These are phyloP conservation scores for Ophiostoma sp. DNA, from an alignment of 2,329 filamentous ascomycete genomes.

Conservation along the genomic window DNA sequence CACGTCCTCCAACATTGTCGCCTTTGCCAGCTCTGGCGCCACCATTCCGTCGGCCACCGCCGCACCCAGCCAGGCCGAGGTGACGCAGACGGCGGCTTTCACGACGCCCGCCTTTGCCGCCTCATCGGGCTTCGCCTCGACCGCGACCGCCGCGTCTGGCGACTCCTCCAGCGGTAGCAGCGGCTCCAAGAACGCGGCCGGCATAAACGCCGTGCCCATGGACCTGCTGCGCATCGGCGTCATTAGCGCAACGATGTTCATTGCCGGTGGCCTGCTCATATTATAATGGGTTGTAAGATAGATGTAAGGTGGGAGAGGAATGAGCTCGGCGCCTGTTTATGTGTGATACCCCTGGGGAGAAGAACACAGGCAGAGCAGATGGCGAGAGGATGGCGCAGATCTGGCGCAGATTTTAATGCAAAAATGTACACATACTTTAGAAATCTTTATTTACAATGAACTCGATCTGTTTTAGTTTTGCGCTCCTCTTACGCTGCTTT, in stretches of 20 bases:
- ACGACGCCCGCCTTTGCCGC: slow-evolving; percentile 41
- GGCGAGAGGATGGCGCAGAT: too few relatives aligned
- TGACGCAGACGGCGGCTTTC: slow-evolving; percentile 32
- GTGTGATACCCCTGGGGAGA: slow-evolving; percentile 17
- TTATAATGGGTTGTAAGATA: background rate
- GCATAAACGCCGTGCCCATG: slow-evolving; percentile 15
- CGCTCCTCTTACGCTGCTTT: too few relatives aligned
- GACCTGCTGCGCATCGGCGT: slow-evolving; percentile 21
- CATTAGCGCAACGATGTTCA: slow-evolving; percentile 24
- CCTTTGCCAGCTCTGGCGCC: slow-evolving; percentile 52
- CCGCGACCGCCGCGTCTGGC: background rate
- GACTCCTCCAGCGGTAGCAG: slow-evolving; percentile 6
- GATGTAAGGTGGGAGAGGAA: background rate
- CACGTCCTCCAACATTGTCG: slow-evolving; percentile 50
- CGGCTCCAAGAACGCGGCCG: slow-evolving; percentile 17
- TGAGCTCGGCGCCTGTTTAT: background rate
- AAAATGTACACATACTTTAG: background rate
- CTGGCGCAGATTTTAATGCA: background rate
- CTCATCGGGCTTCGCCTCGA: slow-evolving; percentile 39
- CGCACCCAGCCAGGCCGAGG: slow-evolving; percentile 44
- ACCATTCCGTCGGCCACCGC: slow-evolving; percentile 52
- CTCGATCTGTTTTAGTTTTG: background rate
- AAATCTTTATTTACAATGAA: background rate
- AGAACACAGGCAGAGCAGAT: too few relatives aligned
- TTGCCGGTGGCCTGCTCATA: slow-evolving; percentile 25